Conservation (phyloP, 2,329 filamentous ascomycete species). For the Paracorniculantispora psalliotae region DNA sequence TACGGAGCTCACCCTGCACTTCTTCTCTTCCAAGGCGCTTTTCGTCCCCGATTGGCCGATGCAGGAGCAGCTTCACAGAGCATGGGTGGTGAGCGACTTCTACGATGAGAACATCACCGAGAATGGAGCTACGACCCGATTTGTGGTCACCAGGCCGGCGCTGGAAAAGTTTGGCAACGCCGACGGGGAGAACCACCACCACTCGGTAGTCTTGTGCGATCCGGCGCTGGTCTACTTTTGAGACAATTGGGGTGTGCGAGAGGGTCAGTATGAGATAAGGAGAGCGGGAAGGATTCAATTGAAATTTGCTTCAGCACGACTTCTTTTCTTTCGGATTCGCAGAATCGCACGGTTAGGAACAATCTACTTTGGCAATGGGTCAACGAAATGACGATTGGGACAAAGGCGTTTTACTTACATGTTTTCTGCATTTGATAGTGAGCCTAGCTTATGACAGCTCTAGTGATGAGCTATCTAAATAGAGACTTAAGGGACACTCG, state of each 20-base stretch:
- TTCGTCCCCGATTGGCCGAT: not conserved
- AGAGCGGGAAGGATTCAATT: no score
- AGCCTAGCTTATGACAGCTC: no score
- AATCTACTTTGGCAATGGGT: no score
- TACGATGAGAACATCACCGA: not conserved
- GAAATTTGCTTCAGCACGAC: no score
- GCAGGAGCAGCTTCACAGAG: rapidly evolving
- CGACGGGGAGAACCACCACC: not conserved
- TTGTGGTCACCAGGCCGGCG: not conserved
- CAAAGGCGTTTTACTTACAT: no score
- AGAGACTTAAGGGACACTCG: no score
- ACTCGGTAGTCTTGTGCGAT: not conserved
- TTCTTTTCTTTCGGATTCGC: no score
- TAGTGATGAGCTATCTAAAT: no score
- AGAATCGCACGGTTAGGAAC: no score
- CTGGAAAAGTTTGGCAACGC: constrained; percentile 6
- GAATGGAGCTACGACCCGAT: not conserved
- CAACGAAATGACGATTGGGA: no score
- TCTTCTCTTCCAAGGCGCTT: constrained; percentile 3
- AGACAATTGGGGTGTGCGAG: not conserved
- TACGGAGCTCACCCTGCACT: not conserved
- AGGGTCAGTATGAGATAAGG: no score
- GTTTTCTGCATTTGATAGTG: no score
- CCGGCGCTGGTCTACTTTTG: not conserved
- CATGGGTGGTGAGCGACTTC: not conserved